Percentiles rank a stretch among this genome's conserved stretches.
Evolutionary conservation across 2,329 filamentous ascomycete genomes (phyloP).

Genomic region (Fusarium paranaense): DNA sequence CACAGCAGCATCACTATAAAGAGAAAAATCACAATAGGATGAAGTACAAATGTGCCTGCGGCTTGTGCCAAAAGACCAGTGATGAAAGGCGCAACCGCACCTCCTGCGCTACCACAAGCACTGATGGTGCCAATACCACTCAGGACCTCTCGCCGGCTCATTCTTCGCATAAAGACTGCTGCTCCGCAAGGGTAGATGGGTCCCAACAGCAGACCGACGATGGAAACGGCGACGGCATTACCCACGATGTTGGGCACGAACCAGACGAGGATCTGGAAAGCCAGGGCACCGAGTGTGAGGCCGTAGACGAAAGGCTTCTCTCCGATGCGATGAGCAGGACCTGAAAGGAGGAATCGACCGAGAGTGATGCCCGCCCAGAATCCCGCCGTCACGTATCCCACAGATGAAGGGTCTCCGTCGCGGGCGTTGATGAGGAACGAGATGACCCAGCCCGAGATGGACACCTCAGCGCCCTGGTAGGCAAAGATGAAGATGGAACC

Average conservation of each 20-base stretch:
- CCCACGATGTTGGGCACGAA: slow-evolving; percentile 79
- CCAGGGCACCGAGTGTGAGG: slow-evolving; percentile 69
- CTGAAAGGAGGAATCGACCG: slow-evolving; percentile 78
- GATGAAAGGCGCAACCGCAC: slow-evolving; percentile 74
- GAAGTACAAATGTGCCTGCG: slow-evolving; percentile 72
- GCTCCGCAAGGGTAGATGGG: slow-evolving; percentile 83
- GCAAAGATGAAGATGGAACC: slow-evolving; percentile 86
- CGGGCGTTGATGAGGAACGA: slow-evolving; percentile 83
- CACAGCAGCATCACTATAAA: slow-evolving; percentile 74
- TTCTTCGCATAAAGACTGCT: slow-evolving; percentile 70
- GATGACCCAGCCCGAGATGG: slow-evolving; percentile 88
- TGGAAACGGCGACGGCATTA: slow-evolving; percentile 73
- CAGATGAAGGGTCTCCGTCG: slow-evolving; percentile 73
- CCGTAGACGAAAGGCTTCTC: slow-evolving; percentile 77
- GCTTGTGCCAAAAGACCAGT: slow-evolving; percentile 73
- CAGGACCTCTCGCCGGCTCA: slow-evolving; percentile 70
- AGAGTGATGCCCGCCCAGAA: slow-evolving; percentile 81
- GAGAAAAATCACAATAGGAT: slow-evolving; percentile 74
- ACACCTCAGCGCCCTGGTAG: slow-evolving; percentile 88
- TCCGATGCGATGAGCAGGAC: slow-evolving; percentile 74
- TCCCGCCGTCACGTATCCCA: slow-evolving; percentile 83
- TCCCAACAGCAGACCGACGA: slow-evolving; percentile 81
- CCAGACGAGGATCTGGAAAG: slow-evolving; percentile 84
- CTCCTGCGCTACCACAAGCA: slow-evolving; percentile 76
- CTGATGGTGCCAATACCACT: slow-evolving; percentile 75